Conservation (phyloP, 257 asterid species). For the Lycium barbarum region DNA sequence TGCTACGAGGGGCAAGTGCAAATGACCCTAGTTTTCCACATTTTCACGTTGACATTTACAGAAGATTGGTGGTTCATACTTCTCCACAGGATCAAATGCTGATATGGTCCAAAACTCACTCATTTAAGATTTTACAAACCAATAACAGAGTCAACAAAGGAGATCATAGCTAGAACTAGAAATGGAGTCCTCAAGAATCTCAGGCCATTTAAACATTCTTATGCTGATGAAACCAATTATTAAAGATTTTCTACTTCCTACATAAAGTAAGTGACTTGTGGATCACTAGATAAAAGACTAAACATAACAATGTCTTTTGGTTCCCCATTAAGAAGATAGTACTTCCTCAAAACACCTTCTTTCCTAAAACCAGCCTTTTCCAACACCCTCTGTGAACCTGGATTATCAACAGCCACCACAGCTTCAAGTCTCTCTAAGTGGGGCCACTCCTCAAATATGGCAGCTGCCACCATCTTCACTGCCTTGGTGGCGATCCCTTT, state of each 20-base stretch:
- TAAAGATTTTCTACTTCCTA: too few relatives aligned
- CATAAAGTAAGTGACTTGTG: constrained; percentile 39
- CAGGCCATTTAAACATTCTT: constrained; percentile 41
- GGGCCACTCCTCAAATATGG: constrained; percentile 64
- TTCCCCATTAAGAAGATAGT: constrained; percentile 63
- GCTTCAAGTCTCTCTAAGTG: constrained; percentile 75
- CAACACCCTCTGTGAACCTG: constrained; percentile 76
- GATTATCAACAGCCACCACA: constrained; percentile 62
- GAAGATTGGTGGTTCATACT: too few relatives aligned
- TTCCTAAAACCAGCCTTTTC: constrained; percentile 73
- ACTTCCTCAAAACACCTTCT: constrained; percentile 78
- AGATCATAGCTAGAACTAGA: neutral
- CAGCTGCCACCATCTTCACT: constrained; percentile 61
- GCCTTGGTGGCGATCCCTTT: constrained; percentile 73
- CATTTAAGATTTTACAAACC: neutral
- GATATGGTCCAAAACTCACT: neutral
- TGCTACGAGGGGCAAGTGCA: too few relatives aligned
- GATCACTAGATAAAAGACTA: constrained; percentile 65
- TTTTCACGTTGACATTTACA: too few relatives aligned
- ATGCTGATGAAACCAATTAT: too few relatives aligned
- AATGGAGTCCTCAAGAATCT: constrained; percentile 59
- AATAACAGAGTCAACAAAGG: neutral
- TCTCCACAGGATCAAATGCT: too few relatives aligned
- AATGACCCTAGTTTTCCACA: too few relatives aligned
- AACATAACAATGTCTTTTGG: constrained; percentile 61